Evolutionary conservation across 2,329 filamentous ascomycete genomes (phyloP).

Genomic region (Stemphylium vesicarium): DNA sequence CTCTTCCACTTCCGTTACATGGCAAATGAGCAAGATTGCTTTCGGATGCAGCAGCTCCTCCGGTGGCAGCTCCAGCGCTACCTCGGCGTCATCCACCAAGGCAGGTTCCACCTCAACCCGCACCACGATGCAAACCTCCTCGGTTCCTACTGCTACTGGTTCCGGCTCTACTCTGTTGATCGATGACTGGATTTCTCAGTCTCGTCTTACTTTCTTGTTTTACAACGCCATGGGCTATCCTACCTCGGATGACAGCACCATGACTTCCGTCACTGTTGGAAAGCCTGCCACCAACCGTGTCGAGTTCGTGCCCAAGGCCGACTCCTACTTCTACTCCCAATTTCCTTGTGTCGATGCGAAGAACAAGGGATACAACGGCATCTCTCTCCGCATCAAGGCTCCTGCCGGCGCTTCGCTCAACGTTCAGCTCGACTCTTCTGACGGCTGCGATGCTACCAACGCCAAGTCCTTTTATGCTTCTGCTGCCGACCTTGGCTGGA

Average conservation of each 20-base stretch:
- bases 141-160: constrained; percentile 27
- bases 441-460: constrained; percentile 52
- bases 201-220: constrained; percentile 65
- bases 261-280: constrained; percentile 63
- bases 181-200: constrained; percentile 68
- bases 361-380: constrained; percentile 58
- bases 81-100: constrained; percentile 3
- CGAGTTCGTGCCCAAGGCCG: constrained; percentile 57
- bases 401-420: constrained; percentile 58
- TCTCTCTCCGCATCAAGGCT: constrained; percentile 63
- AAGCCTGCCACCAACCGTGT: constrained; percentile 54
- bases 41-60: constrained; percentile 50
- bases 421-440: constrained; percentile 59
- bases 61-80: neutral
- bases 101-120: neutral
- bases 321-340: constrained; percentile 66
- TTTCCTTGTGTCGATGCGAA: constrained; percentile 61
- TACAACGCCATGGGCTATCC: constrained; percentile 65
- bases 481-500: constrained; percentile 62
- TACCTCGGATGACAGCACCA: constrained; percentile 63
- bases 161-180: constrained; percentile 57
- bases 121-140: constrained; percentile 6
- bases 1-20: constrained; percentile 47
- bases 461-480: constrained; percentile 50
- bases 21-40: constrained; percentile 58